Evolutionary conservation across 257 asterid genomes (phyloP), one percentile per base, ranked within the genome.

Genomic region (Solanum boliviense): DNA sequence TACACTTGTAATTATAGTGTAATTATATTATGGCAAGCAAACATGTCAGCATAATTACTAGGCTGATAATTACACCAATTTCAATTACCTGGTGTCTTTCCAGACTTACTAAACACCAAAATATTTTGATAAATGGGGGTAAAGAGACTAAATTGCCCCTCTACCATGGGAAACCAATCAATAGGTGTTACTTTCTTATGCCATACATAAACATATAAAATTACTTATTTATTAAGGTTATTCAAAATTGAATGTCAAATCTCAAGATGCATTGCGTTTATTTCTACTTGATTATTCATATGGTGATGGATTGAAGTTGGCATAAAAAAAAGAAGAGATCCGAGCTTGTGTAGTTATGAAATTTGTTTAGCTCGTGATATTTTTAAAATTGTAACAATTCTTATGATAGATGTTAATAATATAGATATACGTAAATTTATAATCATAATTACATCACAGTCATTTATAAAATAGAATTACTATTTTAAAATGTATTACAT

Each of bases 211-310:
- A 41, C 13, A 41, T 48, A 52, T 52, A 52, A 52, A 52, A 16
- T 5, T 52, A 52, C 60, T 52, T 6, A 52, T 44, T 44, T 44
- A 44, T 44, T 44, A 0, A 44, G 52, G 71, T 21, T 7, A n/a
- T 13, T 27, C 38, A 3, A 70, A 3, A 70, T 29, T 5, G 13
- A 15, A 70, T n/a, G 76, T 29, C 12, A 23, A 29, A 13, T 15
- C 96, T 98, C 36, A 94, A 95, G 36, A 70, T 5, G 13, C 4
- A n/a, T 29, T 29, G 34, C 18, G 73, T 67, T 67, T 16, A 16
- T 48, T 48, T 67, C 7, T 9, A 67, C 1, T 25, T 67, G 73
- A 67, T 67, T 67, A 4, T 67, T 67, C 73, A 21, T 67, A 60
- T 60, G 29, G 29, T 23, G 11, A 60, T 7, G 70, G 70, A 60